Percentiles rank a stretch among this genome's conserved stretches.
phyloP scores from a whole-genome alignment of 768 basidiomycete genomes.

The Crepidotus variabilis region DNA sequence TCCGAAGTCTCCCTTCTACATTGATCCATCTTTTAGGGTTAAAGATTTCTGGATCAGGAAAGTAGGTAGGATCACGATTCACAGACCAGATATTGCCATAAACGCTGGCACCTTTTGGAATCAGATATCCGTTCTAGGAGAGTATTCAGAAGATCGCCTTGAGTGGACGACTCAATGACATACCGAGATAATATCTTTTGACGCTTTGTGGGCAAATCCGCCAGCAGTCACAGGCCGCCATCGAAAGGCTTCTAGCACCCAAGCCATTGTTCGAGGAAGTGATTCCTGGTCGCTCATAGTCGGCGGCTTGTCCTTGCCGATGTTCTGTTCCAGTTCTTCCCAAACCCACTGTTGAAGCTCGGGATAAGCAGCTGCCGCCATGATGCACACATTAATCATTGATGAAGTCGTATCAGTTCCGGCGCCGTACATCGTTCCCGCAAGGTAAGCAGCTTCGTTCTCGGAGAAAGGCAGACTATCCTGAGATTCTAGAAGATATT shows the following conservation, averaged over 20 bases:
- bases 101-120: conserved; percentile 54
- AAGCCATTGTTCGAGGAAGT: conserved; percentile 42
- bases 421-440: conserved; percentile 63
- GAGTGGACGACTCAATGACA: conserved; percentile 4
- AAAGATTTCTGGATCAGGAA: conserved; percentile 57
- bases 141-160: background rate
- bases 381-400: conserved; percentile 47
- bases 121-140: conserved; percentile 38
- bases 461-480: conserved; percentile 47
- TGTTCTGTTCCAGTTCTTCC: conserved; percentile 46
- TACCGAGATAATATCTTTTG: conserved; percentile 61
- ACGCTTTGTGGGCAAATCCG: conserved; percentile 63
- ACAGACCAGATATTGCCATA: conserved; percentile 64
- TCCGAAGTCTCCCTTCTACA: conserved; percentile 38
- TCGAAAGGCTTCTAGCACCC: conserved; percentile 42
- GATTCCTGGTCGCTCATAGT: conserved; percentile 34
- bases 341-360: conserved; percentile 48
- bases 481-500: conserved; percentile 54
- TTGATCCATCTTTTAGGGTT: conserved; percentile 56
- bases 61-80: conserved; percentile 53
- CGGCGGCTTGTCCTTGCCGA: conserved; percentile 43
- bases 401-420: conserved; percentile 63
- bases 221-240: conserved; percentile 47
- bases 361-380: conserved; percentile 54
- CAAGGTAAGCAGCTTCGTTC: conserved; percentile 57